A percentile compares a stretch with the other conserved stretches of the same genome.
Evolutionary conservation across 2,329 filamentous ascomycete genomes (phyloP).

Genomic region (Cordyceps cateniannulata): DNA sequence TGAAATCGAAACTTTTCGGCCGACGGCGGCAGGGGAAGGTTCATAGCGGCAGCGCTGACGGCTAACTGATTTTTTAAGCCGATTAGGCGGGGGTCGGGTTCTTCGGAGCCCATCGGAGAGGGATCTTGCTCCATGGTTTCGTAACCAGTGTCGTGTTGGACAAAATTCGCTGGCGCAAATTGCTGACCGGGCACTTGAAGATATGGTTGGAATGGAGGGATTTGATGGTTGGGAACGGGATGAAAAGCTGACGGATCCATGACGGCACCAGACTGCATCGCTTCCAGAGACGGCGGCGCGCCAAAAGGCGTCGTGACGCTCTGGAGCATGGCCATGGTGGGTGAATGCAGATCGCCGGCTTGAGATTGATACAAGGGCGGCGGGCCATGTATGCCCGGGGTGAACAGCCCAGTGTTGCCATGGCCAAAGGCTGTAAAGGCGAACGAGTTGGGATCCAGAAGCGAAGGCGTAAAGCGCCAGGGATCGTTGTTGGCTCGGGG

Average conservation of each 20-base stretch:
- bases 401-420: slow-evolving; percentile 78
- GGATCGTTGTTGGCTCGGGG: slow-evolving; percentile 72
- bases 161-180: slow-evolving; percentile 73
- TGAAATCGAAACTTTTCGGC: slow-evolving; percentile 81
- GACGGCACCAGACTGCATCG: slow-evolving; percentile 52
- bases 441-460: slow-evolving; percentile 80
- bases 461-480: slow-evolving; percentile 82
- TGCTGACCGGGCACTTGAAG: slow-evolving; percentile 49
- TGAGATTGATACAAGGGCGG: slow-evolving; percentile 77
- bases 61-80: slow-evolving; percentile 46
- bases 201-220: slow-evolving; percentile 67
- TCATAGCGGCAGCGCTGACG: slow-evolving; percentile 48
- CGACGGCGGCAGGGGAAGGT: slow-evolving; percentile 42
- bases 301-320: slow-evolving; percentile 77
- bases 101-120: slow-evolving; percentile 56
- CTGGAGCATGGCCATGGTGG: slow-evolving; percentile 65
- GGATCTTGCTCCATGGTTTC: slow-evolving; percentile 73
- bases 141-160: slow-evolving; percentile 74
- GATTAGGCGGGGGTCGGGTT: slow-evolving; percentile 35
- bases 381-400: slow-evolving; percentile 71
- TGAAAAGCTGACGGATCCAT: slow-evolving; percentile 66
- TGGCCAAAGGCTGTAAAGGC: slow-evolving; percentile 74
- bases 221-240: slow-evolving; percentile 49
- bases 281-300: slow-evolving; percentile 62
- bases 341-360: slow-evolving; percentile 82